A percentile compares a stretch with the other conserved stretches of the same genome.
These are phyloP conservation scores for Ensete glaucum DNA, from an alignment of 176 grass and related monocot species.

Conservation along the genomic window DNA sequence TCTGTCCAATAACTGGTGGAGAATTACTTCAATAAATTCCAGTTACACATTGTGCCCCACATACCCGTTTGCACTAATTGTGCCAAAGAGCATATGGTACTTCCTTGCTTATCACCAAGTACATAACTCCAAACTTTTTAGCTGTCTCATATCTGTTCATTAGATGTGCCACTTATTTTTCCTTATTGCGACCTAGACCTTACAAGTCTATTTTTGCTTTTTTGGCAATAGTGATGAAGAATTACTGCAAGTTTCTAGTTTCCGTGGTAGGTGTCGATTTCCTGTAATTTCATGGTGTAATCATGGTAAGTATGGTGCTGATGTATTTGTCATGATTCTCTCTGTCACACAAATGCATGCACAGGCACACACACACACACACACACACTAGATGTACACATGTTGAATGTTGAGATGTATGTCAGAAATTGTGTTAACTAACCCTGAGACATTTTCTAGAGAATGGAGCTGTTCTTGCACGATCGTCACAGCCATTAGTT, in stretches of 20 bases:
- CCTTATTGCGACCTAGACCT: neutral
- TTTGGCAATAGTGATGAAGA: conserved; percentile 68
- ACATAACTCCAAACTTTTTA: neutral
- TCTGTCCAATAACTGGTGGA: conserved; percentile 57
- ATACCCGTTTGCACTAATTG: conserved; percentile 75
- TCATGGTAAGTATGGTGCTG: conserved; percentile 33
- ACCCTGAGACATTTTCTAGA: conserved; percentile 21
- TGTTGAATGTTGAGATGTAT: neutral
- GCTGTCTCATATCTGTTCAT: neutral
- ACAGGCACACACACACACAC: neutral
- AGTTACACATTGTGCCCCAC: conserved; percentile 81
- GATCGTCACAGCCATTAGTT: conserved; percentile 92
- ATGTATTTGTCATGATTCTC: neutral
- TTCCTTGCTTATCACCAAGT: conserved; percentile 10
- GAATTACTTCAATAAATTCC: conserved; percentile 64
- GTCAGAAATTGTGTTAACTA: neutral
- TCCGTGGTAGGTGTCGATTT: conserved; percentile 69
- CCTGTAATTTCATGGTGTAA: conserved; percentile 96
- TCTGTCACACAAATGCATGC: neutral
- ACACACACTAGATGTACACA: neutral
- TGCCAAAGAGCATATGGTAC: conserved; percentile 83
- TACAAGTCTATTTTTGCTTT: neutral
- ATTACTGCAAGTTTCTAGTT: conserved; percentile 75
- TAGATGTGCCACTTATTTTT: neutral
- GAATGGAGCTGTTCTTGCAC: conserved; percentile 91